Base-by-base conservation (phyloP, 2,329 filamentous ascomycete species). In the Ceratocystiopsis minuta region DNA sequence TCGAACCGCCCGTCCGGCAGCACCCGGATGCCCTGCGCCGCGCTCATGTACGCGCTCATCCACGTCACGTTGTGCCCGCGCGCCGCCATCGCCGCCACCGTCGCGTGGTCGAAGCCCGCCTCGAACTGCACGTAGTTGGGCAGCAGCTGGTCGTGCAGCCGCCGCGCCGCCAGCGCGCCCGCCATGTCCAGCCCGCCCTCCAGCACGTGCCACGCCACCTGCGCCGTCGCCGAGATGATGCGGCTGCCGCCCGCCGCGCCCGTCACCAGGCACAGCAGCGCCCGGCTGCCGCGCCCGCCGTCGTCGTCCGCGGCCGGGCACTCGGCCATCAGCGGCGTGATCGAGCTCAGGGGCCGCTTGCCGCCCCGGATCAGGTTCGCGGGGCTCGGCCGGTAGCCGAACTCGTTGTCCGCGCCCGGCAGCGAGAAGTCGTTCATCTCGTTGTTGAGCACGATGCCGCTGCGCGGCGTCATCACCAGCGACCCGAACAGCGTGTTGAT, bases 401-500 rank as follows among this genome's bases (percentile, higher is more conserved):
- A 96, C 20, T 78, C 75, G 56, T 94, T 94, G 44, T 67, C 68
- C 2, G 69, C 63, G 41, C 74, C 74, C 0, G 88, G 87, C 52
- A 93, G 86, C 39, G 78, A 84, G 63, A 95, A 95, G 62, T 93
- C 85, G 63, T 78, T 70, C 67, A 74, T 74, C 58, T 79, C 69
- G 56, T 76, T 66, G 58, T 77, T 79, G 59, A 92, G 73, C 43
- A 92, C 83, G 44, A 94, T 69, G 16, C 87, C 87, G 0, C 85
- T 87, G 50, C 79, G 70, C 0, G 85, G 83, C 1, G 88, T 80
- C 60, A 93, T 75, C 48, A 93, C 58, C 16, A 75, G 68, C 24
- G 77, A 79, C 37, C 88, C 88, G 52, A 93, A 96, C 3, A 90
- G 67, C 5, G 90, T 66, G 58, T 95, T 95, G 43, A 95, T 66